Evolutionary conservation across 1,284 basidiomycete species (phyloP).

Genomic region (Ustilago curta): DNA sequence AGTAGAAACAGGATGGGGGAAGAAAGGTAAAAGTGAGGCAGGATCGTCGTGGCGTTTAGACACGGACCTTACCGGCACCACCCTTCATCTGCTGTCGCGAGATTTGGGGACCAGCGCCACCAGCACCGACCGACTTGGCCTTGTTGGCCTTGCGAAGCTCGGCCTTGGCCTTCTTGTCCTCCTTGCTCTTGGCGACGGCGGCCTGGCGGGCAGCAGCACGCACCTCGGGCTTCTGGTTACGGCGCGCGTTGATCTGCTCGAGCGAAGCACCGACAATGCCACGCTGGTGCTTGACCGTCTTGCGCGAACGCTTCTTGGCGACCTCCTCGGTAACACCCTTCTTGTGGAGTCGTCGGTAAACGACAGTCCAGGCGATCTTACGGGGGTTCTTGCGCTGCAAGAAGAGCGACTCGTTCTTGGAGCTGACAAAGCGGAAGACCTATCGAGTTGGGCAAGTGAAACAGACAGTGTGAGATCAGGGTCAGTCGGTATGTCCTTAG

Average conservation of each 20-base stretch:
- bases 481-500: background rate
- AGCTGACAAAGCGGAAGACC: constrained; percentile 69
- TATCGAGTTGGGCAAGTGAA: constrained; percentile 9
- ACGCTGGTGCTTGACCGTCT: constrained; percentile 97
- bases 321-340: constrained; percentile 99
- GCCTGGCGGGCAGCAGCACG: constrained; percentile 83
- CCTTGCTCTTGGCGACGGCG: constrained; percentile 97
- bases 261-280: constrained; percentile 98
- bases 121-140: constrained; percentile 73
- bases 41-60: constrained; percentile 42
- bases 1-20: constrained; percentile 3
- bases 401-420: constrained; percentile 89
- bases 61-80: constrained; percentile 70
- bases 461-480: background rate
- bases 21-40: background rate
- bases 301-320: constrained; percentile 97
- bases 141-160: constrained; percentile 69
- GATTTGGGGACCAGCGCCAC: constrained; percentile 79
- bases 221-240: constrained; percentile 80
- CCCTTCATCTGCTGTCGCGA: constrained; percentile 98
- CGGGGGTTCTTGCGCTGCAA: constrained; percentile 99
- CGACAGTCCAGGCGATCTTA: constrained; percentile 98
- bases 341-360: constrained; percentile 99
- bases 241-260: constrained; percentile 86
- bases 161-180: constrained; percentile 77